phyloP scores from a whole-genome alignment of 305 asterid genomes.

The Rubia peregrina region DNA sequence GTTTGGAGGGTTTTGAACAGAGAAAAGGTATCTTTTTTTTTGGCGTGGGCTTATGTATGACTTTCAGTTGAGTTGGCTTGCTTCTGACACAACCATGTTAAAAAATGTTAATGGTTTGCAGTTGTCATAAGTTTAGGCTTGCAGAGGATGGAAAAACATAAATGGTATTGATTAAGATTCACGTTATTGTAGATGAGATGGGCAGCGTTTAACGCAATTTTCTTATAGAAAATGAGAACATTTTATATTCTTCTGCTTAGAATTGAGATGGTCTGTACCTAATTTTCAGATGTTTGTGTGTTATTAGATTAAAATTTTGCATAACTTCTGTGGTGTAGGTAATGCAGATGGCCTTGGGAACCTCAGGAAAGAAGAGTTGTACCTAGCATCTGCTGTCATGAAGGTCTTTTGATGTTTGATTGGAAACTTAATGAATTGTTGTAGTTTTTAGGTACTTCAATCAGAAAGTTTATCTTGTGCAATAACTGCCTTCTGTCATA shows the following conservation, averaged over 20 bases:
- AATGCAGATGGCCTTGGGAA: constrained; percentile 64
- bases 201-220: neutral
- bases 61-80: neutral
- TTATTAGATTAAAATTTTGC: neutral
- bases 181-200: neutral
- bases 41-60: neutral
- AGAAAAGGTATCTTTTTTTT: neutral
- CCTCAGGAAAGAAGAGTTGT: constrained; percentile 64
- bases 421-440: neutral
- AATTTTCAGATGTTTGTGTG: neutral
- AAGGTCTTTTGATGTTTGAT: constrained; percentile 36
- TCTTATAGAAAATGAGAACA: neutral
- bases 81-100: neutral
- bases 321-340: constrained; percentile 29
- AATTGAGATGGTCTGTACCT: neutral
- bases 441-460: neutral
- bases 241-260: neutral
- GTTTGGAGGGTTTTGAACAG: neutral
- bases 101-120: too few relatives aligned
- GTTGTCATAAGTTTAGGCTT: neutral
- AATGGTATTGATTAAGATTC: neutral
- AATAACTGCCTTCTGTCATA: neutral
- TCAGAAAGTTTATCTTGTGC: neutral
- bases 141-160: neutral
- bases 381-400: constrained; percentile 53